Percentiles rank a stretch among this genome's conserved stretches.
These are phyloP conservation scores for Orychophragmus violaceus DNA, from an alignment of 345 rosid genomes.

Conservation along the genomic window DNA sequence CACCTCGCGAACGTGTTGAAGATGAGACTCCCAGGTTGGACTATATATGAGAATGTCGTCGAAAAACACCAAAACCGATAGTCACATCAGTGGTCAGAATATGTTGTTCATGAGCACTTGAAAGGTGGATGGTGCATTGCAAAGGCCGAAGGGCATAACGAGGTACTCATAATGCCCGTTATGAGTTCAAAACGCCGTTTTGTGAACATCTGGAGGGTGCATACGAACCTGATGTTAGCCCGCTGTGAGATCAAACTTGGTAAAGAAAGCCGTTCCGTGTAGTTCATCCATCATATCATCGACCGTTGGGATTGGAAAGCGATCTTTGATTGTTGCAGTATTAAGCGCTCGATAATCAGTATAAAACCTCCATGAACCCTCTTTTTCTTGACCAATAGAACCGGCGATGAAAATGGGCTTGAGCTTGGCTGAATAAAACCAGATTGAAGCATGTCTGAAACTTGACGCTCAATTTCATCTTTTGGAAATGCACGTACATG, in stretches of 20 bases:
- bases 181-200: background rate
- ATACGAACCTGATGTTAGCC: background rate
- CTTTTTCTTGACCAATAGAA: background rate
- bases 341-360: background rate
- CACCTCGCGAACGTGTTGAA: too few relatives aligned
- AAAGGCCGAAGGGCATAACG: too few relatives aligned
- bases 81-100: too few relatives aligned
- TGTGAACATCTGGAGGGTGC: background rate
- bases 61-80: too few relatives aligned
- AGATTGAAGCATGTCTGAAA: fast-evolving
- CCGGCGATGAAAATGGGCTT: background rate
- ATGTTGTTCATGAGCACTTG: too few relatives aligned
- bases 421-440: background rate
- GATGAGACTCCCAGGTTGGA: too few relatives aligned
- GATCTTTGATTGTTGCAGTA: background rate
- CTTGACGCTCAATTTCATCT: background rate
- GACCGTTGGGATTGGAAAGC: background rate
- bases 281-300: background rate
- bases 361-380: background rate
- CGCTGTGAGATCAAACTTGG: too few relatives aligned
- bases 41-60: too few relatives aligned
- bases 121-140: too few relatives aligned
- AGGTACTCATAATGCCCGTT: too few relatives aligned
- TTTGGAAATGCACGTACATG: background rate
- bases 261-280: background rate